Conservation (phyloP, 441 rosid genomes). For the Biscutella auriculata region DNA sequence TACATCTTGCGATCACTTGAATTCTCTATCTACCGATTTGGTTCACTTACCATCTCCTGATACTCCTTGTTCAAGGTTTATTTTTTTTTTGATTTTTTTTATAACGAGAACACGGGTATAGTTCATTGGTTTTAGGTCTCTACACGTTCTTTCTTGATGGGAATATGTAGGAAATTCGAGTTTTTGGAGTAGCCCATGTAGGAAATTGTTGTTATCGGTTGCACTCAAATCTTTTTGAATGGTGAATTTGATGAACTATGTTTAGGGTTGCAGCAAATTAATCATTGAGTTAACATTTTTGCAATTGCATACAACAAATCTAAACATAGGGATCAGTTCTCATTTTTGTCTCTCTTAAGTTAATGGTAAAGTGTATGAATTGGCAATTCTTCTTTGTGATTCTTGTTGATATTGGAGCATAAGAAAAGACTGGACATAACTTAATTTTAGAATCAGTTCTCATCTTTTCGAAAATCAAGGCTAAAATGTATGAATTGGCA, state of each 20-base stretch:
- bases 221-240: neutral
- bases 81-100: neutral
- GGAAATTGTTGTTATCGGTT: neutral
- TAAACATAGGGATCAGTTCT: no score
- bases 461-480: no score
- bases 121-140: neutral
- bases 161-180: neutral
- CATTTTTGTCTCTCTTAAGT: no score
- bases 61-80: slow-evolving; percentile 63
- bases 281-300: no score
- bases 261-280: no score
- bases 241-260: no score
- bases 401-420: no score
- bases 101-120: neutral
- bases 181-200: neutral
- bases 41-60: slow-evolving; percentile 50
- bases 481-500: neutral
- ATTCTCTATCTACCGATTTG: slow-evolving; percentile 49
- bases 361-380: no score
- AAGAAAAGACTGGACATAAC: no score
- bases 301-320: no score
- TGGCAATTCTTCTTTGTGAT: no score
- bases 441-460: no score
- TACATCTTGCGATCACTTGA: slow-evolving; percentile 66
- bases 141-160: neutral